Base-by-base conservation (phyloP, 208 protist species). In the Trypanosoma boissoni region DNA sequence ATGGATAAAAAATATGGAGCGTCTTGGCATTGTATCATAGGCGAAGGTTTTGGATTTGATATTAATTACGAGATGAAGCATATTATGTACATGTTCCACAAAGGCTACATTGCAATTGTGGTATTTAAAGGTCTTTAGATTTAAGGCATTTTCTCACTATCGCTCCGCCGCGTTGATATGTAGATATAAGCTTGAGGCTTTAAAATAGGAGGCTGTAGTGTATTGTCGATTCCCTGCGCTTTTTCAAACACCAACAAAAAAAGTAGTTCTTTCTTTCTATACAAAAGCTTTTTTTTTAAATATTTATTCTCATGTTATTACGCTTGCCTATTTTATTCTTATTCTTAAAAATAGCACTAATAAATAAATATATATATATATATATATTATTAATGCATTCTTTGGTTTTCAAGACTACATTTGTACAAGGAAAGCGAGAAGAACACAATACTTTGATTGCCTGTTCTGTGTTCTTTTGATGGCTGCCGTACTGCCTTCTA, bases 1-100 rank as follows among this genome's bases (percentile, higher is more conserved):
- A 97, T 98, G 92, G 94, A 97, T 69, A 97, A 97, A 61, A 97
- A 97, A 70, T 98, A 91, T 63, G 94, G 94, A 26, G 70, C 83
- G 8, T 90, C 81, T 2, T 98, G 93, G 94, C 86, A 97, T 57
- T 96, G 91, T 37, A 81, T 98, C n/a, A 97, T 97, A 41, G 96
- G 96, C 9, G 86, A 97, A 56, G 94, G 94, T 12, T 98, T 96
- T 49, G 91, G 91, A 4, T 97, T 97, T 62, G 84, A 94, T 55
- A 95, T 98, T 37, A 94, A 85, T 10, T 94, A 97, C 54, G 89
- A 97, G 67, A 80, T 93, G 75, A 97, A 97, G 67, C 88, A 97
- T 36, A 71, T 97, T 4, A 87, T 98, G 74, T 97, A 96, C 71
- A 94, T 98, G 87, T 98, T 92, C 59, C 91, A 95, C 72, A 91